Conservation (phyloP, 192 early-diverging fungal genomes). For the Podila verticillata region DNA sequence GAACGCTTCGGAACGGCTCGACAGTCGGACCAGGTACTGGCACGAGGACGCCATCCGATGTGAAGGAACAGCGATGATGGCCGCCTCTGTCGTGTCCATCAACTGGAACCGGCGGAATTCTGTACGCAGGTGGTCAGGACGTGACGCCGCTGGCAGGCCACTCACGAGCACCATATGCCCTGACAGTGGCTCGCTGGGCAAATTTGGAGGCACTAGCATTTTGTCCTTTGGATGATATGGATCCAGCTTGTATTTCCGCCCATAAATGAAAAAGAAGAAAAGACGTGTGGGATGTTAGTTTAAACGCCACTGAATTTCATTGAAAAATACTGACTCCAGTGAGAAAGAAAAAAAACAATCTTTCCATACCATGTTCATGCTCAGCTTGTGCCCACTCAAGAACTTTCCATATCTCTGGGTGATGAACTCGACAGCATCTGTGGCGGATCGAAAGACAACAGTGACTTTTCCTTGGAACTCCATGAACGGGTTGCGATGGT, state of each 20-base stretch:
- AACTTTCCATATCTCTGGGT: conserved; percentile 42
- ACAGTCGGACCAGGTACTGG: conserved; percentile 41
- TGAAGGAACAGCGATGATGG: conserved; percentile 37
- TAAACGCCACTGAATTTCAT: too few relatives aligned
- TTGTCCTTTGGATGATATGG: conserved; percentile 39
- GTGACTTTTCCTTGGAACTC: conserved; percentile 37
- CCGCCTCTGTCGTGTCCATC: conserved; percentile 51
- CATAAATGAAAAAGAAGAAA: not conserved
- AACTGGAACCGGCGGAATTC: conserved; percentile 47
- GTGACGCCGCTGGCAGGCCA: conserved; percentile 33
- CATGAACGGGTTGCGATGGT: conserved; percentile 35
- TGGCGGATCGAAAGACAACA: conserved; percentile 41
- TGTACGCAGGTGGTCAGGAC: conserved; percentile 35
- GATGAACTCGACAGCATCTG: conserved; percentile 48
- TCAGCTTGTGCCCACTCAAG: conserved; percentile 29
- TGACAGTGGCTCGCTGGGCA: conserved; percentile 25
- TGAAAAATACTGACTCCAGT: too few relatives aligned
- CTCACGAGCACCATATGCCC: conserved; percentile 40
- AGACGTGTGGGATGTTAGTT: not conserved
- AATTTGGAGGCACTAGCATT: conserved; percentile 19
- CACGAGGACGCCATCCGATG: conserved; percentile 18
- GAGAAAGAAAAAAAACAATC: too few relatives aligned
- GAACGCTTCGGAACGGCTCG: conserved; percentile 44
- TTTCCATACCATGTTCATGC: conserved; percentile 33
- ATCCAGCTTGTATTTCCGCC: conserved; percentile 21